Evolutionary conservation across 169 alveolate species (phyloP).

Genomic region (Plasmodium knowlesi): DNA sequence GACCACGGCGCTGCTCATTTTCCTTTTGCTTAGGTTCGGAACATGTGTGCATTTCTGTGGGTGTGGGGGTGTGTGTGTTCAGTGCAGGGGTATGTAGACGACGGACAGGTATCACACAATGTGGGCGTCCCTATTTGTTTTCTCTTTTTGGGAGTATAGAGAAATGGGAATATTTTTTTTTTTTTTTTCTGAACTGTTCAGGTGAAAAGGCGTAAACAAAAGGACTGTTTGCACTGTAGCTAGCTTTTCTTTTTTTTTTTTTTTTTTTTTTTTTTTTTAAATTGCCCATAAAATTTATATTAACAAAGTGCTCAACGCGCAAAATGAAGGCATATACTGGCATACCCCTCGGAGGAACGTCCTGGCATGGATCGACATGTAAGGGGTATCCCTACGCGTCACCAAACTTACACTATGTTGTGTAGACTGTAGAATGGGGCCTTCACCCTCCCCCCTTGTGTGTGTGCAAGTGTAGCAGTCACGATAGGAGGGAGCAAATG

Average conservation of each 20-base stretch:
- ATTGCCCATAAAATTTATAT: neutral
- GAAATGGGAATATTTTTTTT: neutral
- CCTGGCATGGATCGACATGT: neutral
- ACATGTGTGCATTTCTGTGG: slow-evolving; percentile 1
- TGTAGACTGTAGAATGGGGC: neutral
- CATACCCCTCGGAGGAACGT: neutral
- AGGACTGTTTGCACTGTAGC: neutral
- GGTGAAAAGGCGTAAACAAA: neutral
- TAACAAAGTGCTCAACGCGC: neutral
- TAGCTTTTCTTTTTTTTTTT: neutral
- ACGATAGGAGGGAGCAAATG: neutral
- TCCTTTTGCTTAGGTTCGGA: neutral
- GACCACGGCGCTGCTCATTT: neutral
- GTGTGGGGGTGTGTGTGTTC: neutral
- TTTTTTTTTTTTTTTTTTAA: neutral
- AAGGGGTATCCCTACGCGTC: neutral
- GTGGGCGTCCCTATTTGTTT: neutral
- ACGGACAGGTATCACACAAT: neutral
- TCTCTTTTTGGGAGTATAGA: neutral
- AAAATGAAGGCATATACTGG: neutral
- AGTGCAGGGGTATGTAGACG: neutral
- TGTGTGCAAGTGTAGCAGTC: neutral
- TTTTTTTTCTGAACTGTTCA: slow-evolving; percentile 4
- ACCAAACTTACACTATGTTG: neutral
- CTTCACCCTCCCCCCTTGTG: neutral